Evolutionary conservation across 169 alveolate genomes (phyloP).

Genomic region (Perkinsus olseni): DNA sequence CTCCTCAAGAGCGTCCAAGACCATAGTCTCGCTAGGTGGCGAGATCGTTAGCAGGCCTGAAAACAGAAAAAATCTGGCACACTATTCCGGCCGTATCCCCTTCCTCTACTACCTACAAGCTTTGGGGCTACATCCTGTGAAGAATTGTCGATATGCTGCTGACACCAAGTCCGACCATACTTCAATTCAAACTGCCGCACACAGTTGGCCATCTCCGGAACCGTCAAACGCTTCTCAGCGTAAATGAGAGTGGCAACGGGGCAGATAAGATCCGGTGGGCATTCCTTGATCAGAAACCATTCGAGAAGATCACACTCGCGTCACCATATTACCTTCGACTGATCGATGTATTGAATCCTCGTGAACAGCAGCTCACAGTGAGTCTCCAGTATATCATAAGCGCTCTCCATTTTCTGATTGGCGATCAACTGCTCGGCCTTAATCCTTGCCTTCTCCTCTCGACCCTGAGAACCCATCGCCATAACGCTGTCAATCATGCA

Average conservation of each 20-base stretch:
- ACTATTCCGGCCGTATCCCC: not conserved
- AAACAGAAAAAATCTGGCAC: not conserved
- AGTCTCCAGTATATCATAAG: conserved; percentile 32
- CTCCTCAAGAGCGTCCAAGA: not conserved
- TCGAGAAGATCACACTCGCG: not conserved
- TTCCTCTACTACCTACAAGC: not conserved
- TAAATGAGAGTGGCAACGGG: not conserved
- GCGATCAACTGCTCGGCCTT: conserved; percentile 30
- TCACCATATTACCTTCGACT: not conserved
- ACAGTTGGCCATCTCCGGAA: not conserved
- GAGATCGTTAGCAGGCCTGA: not conserved
- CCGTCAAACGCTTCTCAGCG: not conserved
- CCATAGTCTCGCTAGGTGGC: not conserved
- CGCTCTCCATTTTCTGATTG: conserved; percentile 28
- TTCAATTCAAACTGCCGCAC: not conserved
- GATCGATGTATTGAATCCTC: conserved; percentile 1
- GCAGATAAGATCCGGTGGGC: not conserved
- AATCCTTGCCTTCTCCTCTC: conserved; percentile 31
- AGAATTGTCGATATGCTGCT: not conserved
- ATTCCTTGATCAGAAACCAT: not conserved
- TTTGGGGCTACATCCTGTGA: not conserved
- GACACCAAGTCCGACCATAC: not conserved
- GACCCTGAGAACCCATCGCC: not conserved
- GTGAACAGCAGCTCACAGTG: conserved; percentile 32
- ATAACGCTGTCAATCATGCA: not conserved